phyloP scores from a whole-genome alignment of 176 grass and related monocot genomes.

The Oryza longistaminata region DNA sequence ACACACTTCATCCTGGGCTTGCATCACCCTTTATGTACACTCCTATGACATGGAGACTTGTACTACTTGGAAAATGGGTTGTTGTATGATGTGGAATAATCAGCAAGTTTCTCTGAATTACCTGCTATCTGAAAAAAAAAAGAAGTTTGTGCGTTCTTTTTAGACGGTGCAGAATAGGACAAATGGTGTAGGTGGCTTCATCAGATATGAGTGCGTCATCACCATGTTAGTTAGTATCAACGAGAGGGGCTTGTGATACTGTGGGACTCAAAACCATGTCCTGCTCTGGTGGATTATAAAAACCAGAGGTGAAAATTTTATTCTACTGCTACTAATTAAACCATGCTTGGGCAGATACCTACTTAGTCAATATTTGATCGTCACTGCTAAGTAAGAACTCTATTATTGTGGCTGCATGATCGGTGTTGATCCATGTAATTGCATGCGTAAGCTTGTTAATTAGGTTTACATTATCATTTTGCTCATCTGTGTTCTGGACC shows the following conservation, averaged over 20 bases:
- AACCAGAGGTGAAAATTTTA: neutral
- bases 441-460: neutral
- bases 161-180: neutral
- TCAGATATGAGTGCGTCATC: neutral
- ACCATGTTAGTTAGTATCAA: neutral
- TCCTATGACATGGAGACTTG: neutral
- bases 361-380: neutral
- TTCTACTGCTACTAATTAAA: neutral
- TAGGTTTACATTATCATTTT: neutral
- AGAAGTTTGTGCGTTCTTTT: neutral
- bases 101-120: neutral
- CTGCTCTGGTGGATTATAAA: neutral
- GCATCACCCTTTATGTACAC: neutral
- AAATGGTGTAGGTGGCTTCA: neutral
- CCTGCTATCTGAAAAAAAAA: neutral
- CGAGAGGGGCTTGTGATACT: neutral
- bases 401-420: neutral
- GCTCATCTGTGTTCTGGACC: neutral
- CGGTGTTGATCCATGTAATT: neutral
- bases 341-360: neutral
- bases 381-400: neutral
- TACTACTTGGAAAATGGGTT: neutral
- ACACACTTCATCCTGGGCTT: neutral
- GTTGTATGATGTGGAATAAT: slow-evolving; percentile 27
- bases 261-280: slow-evolving; percentile 35